phyloP scores from a whole-genome alignment of 768 basidiomycete species.

The Kwoniella dejecticola region DNA sequence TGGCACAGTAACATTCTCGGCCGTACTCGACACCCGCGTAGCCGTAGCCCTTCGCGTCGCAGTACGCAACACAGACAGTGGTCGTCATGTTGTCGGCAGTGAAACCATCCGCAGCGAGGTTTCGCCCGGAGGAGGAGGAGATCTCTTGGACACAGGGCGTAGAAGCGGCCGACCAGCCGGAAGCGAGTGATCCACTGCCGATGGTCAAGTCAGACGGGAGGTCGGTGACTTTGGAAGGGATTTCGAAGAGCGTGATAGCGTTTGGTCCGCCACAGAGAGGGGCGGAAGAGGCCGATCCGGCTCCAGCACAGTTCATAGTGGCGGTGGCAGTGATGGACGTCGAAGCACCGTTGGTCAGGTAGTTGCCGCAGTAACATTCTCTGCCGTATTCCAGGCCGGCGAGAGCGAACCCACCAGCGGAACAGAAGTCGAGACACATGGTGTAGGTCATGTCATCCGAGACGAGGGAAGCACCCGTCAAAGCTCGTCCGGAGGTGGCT shows the following conservation, averaged over 20 bases:
- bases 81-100: conserved; percentile 26
- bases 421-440: conserved; percentile 22
- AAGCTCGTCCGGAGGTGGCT: conserved; percentile 21
- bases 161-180: conserved; percentile 22
- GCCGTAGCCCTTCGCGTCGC: conserved; percentile 16
- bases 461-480: conserved; percentile 8
- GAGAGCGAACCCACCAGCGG: conserved; percentile 19
- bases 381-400: conserved; percentile 43
- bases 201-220: conserved; percentile 9
- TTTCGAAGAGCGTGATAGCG: conserved; percentile 15
- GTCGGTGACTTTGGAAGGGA: neutral
- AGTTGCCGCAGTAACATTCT: conserved; percentile 60
- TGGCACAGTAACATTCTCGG: conserved; percentile 42
- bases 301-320: conserved; percentile 36
- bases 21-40: conserved; percentile 27
- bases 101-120: conserved; percentile 4
- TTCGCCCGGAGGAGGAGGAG: conserved; percentile 12
- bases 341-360: conserved; percentile 60
- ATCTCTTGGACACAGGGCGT: conserved; percentile 19
- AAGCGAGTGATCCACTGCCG: conserved; percentile 26
- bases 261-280: conserved; percentile 22
- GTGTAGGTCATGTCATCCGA: conserved; percentile 18
- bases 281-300: conserved; percentile 9
- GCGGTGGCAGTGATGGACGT: conserved; percentile 14
- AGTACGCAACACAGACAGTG: conserved; percentile 22